phyloP scores from a whole-genome alignment of 345 rosid genomes.

The Sonneratia caseolaris region DNA sequence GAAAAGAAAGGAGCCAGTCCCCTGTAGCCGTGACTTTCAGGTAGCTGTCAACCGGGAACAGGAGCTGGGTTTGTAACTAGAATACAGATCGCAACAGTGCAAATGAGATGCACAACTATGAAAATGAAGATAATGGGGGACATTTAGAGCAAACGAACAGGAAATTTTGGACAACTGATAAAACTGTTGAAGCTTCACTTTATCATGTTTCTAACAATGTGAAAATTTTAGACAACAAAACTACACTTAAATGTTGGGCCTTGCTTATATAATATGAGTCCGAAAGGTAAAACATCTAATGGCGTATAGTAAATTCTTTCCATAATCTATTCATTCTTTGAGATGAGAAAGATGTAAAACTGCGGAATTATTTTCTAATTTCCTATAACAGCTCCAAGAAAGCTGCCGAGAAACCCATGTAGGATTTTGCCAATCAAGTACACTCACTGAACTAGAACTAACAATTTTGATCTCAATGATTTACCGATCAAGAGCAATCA shows the following conservation, averaged over 20 bases:
- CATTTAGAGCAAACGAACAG: not conserved
- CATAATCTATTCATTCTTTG: not conserved
- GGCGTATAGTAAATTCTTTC: not conserved
- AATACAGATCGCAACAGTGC: not conserved
- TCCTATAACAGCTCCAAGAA: not conserved
- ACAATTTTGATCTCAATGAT: not conserved
- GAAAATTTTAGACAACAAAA: too few species aligned
- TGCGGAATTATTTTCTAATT: not conserved
- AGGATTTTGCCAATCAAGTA: not conserved
- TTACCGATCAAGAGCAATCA: not conserved
- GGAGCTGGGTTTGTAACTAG: not conserved
- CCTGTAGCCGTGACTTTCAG: not conserved
- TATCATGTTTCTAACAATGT: not conserved
- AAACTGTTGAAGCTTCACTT: not conserved
- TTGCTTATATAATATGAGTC: not conserved
- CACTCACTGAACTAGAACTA: not conserved
- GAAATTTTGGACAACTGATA: not conserved
- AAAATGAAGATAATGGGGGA: not conserved
- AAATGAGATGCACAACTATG: not conserved
- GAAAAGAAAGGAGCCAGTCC: not conserved
- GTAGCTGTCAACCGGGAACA: not conserved
- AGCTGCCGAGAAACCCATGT: not conserved
- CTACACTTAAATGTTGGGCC: not conserved
- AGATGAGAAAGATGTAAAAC: not conserved
- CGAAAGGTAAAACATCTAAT: not conserved